Base-by-base conservation (phyloP, 2,329 filamentous ascomycete genomes). In the Stachybotrys elegans region DNA sequence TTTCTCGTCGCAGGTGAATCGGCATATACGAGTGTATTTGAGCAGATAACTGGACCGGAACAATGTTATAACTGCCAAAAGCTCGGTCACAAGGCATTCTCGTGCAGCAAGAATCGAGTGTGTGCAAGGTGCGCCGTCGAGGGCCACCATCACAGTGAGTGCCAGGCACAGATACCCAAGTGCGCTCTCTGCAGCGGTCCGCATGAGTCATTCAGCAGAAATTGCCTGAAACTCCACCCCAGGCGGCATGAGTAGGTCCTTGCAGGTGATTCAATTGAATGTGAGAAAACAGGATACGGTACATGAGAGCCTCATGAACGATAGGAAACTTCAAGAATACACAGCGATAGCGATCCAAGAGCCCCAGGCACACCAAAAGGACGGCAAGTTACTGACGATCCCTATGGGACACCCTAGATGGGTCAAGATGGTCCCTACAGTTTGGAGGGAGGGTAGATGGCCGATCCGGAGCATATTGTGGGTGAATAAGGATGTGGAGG, bases 81-180 rank as follows among this genome's bases (percentile, higher is more conserved):
- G 19, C 22, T 40, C 22, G 40, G 40, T n/a, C 40, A 46, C 22
- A 47, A 47, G 36, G 45, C 36, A 43, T 47, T 47, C 37, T 40
- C 36, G 22, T 47, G 36, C 29, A 41, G 22, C 9, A 43, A 47
- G 41, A 43, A 41, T 43, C 41, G 21, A 17, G 36, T 47, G 29
- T 47, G 29, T 37, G 29, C 19, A 29, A 43, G 35, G 31, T 47
- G 41, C 27, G 36, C 45, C 22, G 21, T 8, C n/a, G 19, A 43
- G 22, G 45, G 43, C 21, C 31, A 45, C 22, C 31, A 42, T 37
- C 31, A 45, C 22, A 42, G 39, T 31, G 16, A 45, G 17, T 45
- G 31, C 39, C 37, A 45, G 27, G 20, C 20, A 22, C 25, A 41
- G 37, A 36, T 41, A 41, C 40, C 40, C 12, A 40, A 39, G 34